Evolutionary conservation across 108 stramenopile genomes (phyloP).

Genomic region (Seminavis robusta): DNA sequence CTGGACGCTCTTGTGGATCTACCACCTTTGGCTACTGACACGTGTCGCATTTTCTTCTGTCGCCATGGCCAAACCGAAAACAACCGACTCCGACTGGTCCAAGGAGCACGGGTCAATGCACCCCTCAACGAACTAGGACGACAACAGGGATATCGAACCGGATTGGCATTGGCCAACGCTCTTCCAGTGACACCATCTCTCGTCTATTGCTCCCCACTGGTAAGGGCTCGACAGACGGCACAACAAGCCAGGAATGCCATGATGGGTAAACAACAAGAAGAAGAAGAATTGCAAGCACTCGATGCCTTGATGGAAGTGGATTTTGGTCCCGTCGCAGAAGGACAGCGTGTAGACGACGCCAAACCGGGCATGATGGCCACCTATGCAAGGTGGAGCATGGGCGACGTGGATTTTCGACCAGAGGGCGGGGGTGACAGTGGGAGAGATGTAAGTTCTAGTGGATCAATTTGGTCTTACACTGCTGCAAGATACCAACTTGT

Average conservation of each 20-base stretch:
- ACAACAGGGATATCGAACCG: conserved; percentile 39
- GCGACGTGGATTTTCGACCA: conserved; percentile 49
- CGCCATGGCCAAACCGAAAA: conserved; percentile 88
- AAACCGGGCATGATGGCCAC: conserved; percentile 48
- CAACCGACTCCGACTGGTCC: conserved; percentile 64
- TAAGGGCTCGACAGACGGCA: conserved; percentile 62
- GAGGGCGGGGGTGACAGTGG: conserved; percentile 65
- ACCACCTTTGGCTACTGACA: conserved; percentile 50
- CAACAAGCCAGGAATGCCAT: too few relatives aligned
- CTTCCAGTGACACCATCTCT: conserved; percentile 24
- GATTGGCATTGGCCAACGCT: conserved; percentile 40
- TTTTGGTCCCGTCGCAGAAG: conserved; percentile 63
- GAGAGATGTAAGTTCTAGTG: conserved; percentile 43
- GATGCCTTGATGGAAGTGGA: conserved; percentile 60
- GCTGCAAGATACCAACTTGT: too few relatives aligned
- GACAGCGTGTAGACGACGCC: conserved; percentile 40
- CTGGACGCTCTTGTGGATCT: conserved; percentile 62
- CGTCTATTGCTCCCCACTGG: conserved; percentile 46
- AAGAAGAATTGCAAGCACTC: conserved; percentile 7
- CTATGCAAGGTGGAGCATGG: conserved; percentile 60
- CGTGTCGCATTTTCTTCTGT: conserved; percentile 63
- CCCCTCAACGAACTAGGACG: conserved; percentile 54
- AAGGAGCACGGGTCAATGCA: conserved; percentile 67
- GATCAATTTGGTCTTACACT: not conserved
- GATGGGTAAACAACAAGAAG: conserved; percentile 3